These are phyloP conservation scores for Sarcodon aspratus DNA, from an alignment of 768 basidiomycete species.

Conservation along the genomic window DNA sequence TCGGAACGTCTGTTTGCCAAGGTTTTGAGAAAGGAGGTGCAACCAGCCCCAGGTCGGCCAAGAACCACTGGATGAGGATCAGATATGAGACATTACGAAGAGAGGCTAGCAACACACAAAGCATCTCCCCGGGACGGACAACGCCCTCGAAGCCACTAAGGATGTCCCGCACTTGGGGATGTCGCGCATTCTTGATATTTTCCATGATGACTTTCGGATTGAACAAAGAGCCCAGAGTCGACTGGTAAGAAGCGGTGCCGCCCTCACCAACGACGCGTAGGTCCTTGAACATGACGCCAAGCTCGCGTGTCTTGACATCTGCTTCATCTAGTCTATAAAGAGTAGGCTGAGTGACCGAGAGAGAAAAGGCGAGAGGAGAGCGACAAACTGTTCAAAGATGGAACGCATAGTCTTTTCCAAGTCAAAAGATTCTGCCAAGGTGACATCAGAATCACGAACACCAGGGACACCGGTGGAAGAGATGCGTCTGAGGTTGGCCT, in stretches of 20 bases:
- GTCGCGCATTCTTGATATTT: constrained; percentile 32
- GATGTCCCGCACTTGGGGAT: constrained; percentile 51
- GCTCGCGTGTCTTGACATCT: constrained; percentile 37
- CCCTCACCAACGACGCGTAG: constrained; percentile 52
- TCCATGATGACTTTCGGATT: constrained; percentile 37
- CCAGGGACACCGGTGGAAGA: constrained; percentile 5
- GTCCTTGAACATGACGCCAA: constrained; percentile 51
- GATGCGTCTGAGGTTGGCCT: constrained; percentile 23
- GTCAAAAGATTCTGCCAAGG: constrained; percentile 12
- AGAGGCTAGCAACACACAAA: constrained; percentile 25
- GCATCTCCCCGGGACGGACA: constrained; percentile 55
- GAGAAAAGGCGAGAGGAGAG: neutral
- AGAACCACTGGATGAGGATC: constrained; percentile 48
- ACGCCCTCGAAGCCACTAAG: constrained; percentile 43
- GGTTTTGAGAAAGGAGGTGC: constrained; percentile 73
- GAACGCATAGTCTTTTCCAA: constrained; percentile 17
- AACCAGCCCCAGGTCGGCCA: constrained; percentile 79
- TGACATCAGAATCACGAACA: neutral
- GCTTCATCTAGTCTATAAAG: constrained; percentile 31
- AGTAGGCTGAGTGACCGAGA: neutral
- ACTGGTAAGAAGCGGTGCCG: constrained; percentile 38
- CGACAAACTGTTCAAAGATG: constrained; percentile 13
- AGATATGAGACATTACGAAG: neutral
- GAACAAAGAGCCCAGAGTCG: constrained; percentile 52
- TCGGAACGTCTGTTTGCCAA: constrained; percentile 67